Conservation (phyloP, 495 filamentous ascomycete genomes). For the Rhizodiscina lignyota region DNA sequence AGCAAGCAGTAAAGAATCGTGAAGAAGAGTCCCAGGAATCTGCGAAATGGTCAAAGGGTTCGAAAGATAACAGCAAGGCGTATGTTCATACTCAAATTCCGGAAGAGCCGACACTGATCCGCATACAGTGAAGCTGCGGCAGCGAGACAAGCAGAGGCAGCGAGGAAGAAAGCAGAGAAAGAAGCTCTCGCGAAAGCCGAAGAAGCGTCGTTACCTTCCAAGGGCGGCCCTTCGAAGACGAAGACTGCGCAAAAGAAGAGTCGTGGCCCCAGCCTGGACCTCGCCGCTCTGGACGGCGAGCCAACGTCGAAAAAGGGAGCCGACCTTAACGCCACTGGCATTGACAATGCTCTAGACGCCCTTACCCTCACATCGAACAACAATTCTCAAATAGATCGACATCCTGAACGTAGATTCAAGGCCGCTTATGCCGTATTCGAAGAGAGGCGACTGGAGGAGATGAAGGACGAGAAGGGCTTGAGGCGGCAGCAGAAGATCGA, state of each 20-base stretch:
- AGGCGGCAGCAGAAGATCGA: slow-evolving; percentile 67
- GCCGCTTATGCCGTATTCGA: slow-evolving; percentile 81
- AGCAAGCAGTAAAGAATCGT: slow-evolving; percentile 52
- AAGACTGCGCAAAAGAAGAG: slow-evolving; percentile 53
- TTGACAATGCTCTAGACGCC: slow-evolving; percentile 82
- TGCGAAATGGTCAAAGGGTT: slow-evolving; percentile 66
- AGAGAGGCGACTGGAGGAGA: slow-evolving; percentile 66
- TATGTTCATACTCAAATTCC: slow-evolving; percentile 24
- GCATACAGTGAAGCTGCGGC: slow-evolving; percentile 58
- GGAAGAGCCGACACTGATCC: background rate
- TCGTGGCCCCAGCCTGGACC: slow-evolving; percentile 40
- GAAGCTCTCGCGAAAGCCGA: slow-evolving; percentile 73
- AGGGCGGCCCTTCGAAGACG: slow-evolving; percentile 37
- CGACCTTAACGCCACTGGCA: slow-evolving; percentile 57
- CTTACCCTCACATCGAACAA: slow-evolving; percentile 39
- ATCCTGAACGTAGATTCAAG: slow-evolving; percentile 72
- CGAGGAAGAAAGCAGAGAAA: slow-evolving; percentile 75
- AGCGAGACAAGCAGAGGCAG: slow-evolving; percentile 69
- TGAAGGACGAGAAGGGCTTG: slow-evolving; percentile 68
- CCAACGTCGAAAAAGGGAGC: background rate
- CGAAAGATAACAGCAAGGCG: slow-evolving; percentile 77
- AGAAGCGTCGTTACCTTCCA: slow-evolving; percentile 45
- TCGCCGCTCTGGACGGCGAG: slow-evolving; percentile 13
- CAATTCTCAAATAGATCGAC: slow-evolving; percentile 55
- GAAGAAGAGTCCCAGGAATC: slow-evolving; percentile 54